Evolutionary conservation across 805 yeast species (phyloP).

Genomic region (Myxozyma sirexii): DNA sequence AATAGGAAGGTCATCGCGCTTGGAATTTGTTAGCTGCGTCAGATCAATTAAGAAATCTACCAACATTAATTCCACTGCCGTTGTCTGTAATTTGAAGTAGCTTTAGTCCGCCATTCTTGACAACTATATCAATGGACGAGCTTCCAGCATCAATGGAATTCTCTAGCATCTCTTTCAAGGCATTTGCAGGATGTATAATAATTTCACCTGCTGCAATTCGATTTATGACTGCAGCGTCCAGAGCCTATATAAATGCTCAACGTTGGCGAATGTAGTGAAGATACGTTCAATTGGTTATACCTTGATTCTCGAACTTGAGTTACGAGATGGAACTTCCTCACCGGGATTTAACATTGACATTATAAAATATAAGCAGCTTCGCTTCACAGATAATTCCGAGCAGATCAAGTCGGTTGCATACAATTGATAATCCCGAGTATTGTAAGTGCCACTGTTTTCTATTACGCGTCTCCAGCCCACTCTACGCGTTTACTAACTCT

Average conservation of each 20-base stretch:
- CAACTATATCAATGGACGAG: constrained; percentile 70
- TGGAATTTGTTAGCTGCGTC: background rate
- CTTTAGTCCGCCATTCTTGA: constrained; percentile 92
- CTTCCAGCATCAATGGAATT: constrained; percentile 88
- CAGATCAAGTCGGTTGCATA: no score
- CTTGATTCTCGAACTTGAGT: background rate
- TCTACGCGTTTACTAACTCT: background rate
- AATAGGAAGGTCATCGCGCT: constrained; percentile 67
- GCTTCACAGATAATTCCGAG: no score
- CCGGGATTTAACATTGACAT: background rate
- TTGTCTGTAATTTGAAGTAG: constrained; percentile 85
- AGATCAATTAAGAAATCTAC: background rate
- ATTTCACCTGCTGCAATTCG: constrained; percentile 97
- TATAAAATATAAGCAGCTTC: no score
- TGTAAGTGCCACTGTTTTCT: no score
- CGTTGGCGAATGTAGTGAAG: no score
- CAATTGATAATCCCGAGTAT: no score
- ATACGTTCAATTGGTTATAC: no score
- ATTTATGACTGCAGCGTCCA: constrained; percentile 76
- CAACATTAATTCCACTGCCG: constrained; percentile 70
- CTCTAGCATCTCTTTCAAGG: constrained; percentile 88
- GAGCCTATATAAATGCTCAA: constrained; percentile 41
- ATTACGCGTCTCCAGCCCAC: background rate
- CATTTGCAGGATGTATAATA: constrained; percentile 90
- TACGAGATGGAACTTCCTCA: background rate